Evolutionary conservation across 768 basidiomycete genomes (phyloP).

Genomic region (Nidularia sp.): DNA sequence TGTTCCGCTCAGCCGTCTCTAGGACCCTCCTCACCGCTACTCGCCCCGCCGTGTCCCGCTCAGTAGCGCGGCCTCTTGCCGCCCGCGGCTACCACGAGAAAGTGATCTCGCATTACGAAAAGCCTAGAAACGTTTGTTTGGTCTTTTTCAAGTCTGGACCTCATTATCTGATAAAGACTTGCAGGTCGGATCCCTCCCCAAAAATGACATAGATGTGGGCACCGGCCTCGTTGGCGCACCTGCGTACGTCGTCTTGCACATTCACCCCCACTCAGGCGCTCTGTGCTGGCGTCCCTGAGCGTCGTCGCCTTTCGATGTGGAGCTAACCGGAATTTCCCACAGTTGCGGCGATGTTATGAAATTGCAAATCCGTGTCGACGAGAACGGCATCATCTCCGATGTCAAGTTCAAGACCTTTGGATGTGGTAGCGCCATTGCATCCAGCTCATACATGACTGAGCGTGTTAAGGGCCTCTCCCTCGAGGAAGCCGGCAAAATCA

Average conservation of each 20-base stretch:
- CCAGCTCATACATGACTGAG: constrained; percentile 98
- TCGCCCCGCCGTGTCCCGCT: constrained; percentile 34
- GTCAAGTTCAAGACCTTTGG: constrained; percentile 99
- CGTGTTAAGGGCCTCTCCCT: constrained; percentile 92
- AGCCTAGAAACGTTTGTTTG: constrained; percentile 86
- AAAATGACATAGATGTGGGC: constrained; percentile 87
- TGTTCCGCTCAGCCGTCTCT: constrained; percentile 65
- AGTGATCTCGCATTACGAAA: constrained; percentile 96
- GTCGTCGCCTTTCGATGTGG: constrained; percentile 11
- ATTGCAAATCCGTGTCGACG: constrained; percentile 96
- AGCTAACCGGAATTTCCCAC: constrained; percentile 19
- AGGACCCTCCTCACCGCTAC: constrained; percentile 45
- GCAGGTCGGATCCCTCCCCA: constrained; percentile 95
- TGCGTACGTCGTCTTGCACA: constrained; percentile 55
- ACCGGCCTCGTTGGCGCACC: constrained; percentile 98
- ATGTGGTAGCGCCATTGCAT: constrained; percentile 97
- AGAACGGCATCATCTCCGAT: constrained; percentile 91
- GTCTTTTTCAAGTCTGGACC: constrained; percentile 28
- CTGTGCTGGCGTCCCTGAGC: constrained; percentile 5
- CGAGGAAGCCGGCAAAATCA: constrained; percentile 93
- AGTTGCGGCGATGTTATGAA: constrained; percentile 99
- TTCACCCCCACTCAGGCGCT: background rate
- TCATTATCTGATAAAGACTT: constrained; percentile 57
- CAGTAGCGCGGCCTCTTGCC: constrained; percentile 43
- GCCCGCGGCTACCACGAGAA: constrained; percentile 89